phyloP scores from a whole-genome alignment of 345 rosid species.

The Pistacia vera region DNA sequence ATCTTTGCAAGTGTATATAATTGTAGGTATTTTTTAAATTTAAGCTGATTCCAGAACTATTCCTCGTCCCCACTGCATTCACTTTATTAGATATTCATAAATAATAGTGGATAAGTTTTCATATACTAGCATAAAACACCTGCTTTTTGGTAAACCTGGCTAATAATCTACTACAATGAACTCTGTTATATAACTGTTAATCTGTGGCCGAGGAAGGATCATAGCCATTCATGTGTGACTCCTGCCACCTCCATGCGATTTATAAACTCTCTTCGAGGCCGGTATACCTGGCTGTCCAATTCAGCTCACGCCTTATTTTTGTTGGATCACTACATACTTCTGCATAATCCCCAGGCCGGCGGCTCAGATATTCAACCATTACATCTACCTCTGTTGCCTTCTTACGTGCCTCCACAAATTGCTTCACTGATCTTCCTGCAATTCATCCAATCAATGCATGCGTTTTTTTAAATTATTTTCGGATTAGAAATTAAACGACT shows the following conservation, averaged over 20 bases:
- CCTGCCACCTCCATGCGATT: constrained; percentile 43
- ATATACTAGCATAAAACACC: background rate
- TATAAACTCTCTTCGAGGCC: constrained; percentile 32
- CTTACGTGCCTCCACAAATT: constrained; percentile 63
- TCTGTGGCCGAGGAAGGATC: constrained; percentile 19
- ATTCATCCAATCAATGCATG: constrained; percentile 6
- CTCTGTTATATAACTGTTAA: background rate
- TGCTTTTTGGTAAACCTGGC: background rate
- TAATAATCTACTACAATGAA: background rate
- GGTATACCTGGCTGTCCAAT: constrained; percentile 59
- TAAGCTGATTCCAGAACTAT: background rate
- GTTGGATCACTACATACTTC: constrained; percentile 59
- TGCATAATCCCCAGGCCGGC: constrained; percentile 59
- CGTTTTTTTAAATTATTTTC: too few species aligned
- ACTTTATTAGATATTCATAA: too few species aligned
- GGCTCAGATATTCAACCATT: constrained; percentile 43
- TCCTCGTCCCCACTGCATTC: too few species aligned
- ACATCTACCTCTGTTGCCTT: constrained; percentile 52
- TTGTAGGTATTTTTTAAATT: background rate
- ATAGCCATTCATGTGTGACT: constrained; percentile 52
- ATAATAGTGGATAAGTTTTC: too few species aligned
- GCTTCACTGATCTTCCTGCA: constrained; percentile 63
- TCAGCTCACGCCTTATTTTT: constrained; percentile 46
- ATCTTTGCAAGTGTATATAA: background rate
- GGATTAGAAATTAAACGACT: background rate